phyloP scores from a whole-genome alignment of 2,329 filamentous ascomycete genomes.

The Aspergillus spinulosporus region DNA sequence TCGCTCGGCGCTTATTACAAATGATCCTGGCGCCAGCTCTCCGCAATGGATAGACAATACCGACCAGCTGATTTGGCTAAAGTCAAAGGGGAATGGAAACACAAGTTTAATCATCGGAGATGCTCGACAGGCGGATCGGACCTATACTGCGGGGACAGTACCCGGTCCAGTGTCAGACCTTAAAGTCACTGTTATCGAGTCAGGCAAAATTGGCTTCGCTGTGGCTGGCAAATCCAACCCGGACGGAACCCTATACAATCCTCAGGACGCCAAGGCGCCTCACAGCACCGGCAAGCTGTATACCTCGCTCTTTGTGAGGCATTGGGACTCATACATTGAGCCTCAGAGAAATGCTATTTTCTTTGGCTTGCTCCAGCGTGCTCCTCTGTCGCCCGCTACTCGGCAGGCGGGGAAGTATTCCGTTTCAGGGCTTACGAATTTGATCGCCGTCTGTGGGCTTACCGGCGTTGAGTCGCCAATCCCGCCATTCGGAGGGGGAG shows the following conservation, averaged over 20 bases:
- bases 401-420: slow-evolving; percentile 41
- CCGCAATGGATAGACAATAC: slow-evolving; percentile 49
- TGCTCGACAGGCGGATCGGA: slow-evolving; percentile 41
- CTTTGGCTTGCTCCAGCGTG: slow-evolving; percentile 48
- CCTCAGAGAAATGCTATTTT: slow-evolving; percentile 53
- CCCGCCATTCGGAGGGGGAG: slow-evolving; percentile 49
- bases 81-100: slow-evolving; percentile 47
- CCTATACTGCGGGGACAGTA: slow-evolving; percentile 48
- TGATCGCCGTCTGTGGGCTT: slow-evolving; percentile 42
- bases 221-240: slow-evolving; percentile 50
- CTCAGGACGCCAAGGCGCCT: slow-evolving; percentile 50
- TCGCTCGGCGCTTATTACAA: slow-evolving; percentile 44
- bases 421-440: slow-evolving; percentile 46
- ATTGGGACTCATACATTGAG: slow-evolving; percentile 54
- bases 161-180: slow-evolving; percentile 49
- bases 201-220: slow-evolving; percentile 47
- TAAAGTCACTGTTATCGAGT: slow-evolving; percentile 45
- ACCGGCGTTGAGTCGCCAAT: slow-evolving; percentile 49
- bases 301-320: slow-evolving; percentile 53
- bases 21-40: slow-evolving; percentile 46
- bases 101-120: slow-evolving; percentile 49
- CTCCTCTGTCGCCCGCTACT: slow-evolving; percentile 39
- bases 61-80: slow-evolving; percentile 50
- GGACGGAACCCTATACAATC: slow-evolving; percentile 52
- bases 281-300: slow-evolving; percentile 51